Conservation (phyloP, 768 basidiomycete species). For the Crepidotus variabilis region DNA sequence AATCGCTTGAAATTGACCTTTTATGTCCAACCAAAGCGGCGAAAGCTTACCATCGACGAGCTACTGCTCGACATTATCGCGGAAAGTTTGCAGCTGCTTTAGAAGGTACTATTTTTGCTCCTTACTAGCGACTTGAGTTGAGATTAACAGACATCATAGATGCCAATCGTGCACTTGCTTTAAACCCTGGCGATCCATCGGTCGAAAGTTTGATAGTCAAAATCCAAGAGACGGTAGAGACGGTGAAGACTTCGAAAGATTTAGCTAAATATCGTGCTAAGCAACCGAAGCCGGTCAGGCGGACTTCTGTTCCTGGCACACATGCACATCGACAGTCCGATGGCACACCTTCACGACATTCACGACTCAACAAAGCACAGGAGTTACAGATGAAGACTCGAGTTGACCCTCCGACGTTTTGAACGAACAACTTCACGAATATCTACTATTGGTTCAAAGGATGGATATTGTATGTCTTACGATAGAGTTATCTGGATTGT, state of each 20-base stretch:
- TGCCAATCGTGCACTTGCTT: neutral
- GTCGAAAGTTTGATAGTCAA: neutral
- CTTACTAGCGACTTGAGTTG: neutral
- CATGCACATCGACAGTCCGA: neutral
- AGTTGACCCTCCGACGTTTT: neutral
- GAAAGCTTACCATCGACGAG: conserved; percentile 3
- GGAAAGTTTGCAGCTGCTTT: conserved; percentile 5
- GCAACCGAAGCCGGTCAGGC: neutral
- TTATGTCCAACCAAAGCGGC: neutral
- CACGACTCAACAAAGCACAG: neutral
- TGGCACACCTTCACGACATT: neutral
- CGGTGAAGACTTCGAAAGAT: neutral
- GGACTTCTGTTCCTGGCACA: no score
- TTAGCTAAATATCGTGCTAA: neutral
- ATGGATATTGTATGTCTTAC: neutral
- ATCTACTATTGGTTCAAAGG: neutral
- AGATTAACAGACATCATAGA: neutral
- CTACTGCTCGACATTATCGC: neutral
- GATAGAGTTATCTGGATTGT: neutral
- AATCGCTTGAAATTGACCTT: conserved; percentile 4
- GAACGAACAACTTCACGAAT: neutral
- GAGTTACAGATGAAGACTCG: neutral
- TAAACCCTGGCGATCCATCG: neutral
- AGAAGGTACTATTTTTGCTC: neutral
- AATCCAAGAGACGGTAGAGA: neutral